These are phyloP conservation scores for Scleromitrula shiraiana DNA, from an alignment of 2,329 filamentous ascomycete species.

Conservation along the genomic window DNA sequence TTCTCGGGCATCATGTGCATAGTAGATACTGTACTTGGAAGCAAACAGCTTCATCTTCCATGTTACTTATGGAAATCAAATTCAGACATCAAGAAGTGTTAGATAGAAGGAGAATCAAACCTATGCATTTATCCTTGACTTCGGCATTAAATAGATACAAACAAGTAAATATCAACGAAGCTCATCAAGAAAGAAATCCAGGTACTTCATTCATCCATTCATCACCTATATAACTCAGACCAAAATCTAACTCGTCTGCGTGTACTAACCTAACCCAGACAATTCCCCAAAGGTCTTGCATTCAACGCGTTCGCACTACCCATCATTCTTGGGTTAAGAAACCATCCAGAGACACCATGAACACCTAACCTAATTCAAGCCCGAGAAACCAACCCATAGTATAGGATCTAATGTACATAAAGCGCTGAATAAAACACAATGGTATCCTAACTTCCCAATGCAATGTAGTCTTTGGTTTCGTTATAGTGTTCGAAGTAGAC, in stretches of 20 bases:
- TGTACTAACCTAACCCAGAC: no score
- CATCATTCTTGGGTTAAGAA: no score
- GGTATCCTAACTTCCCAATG: constrained; percentile 9
- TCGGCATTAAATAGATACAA: not conserved
- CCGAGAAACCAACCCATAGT: constrained; percentile 8
- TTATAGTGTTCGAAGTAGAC: not conserved
- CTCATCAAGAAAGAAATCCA: constrained; percentile 1
- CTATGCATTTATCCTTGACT: not conserved
- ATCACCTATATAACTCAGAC: constrained; percentile 3
- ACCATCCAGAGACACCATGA: constrained; percentile 8
- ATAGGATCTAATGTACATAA: constrained; percentile 8
- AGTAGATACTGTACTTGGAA: no score
- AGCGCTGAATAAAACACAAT: constrained; percentile 6
- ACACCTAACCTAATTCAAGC: constrained; percentile 1
- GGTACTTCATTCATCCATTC: constrained; percentile 8
- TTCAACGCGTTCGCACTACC: no score
- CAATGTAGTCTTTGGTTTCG: constrained; percentile 9
- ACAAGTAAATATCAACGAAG: not conserved
- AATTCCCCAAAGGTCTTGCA: no score
- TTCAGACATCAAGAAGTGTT: no score
- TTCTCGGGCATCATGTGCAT: no score
- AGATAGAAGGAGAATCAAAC: not conserved
- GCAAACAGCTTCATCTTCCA: not conserved
- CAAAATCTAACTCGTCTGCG: constrained; percentile 1
- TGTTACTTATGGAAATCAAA: no score